Evolutionary conservation across 192 early-diverging fungal genomes (phyloP).

Genomic region (Rhizophagus sp.): DNA sequence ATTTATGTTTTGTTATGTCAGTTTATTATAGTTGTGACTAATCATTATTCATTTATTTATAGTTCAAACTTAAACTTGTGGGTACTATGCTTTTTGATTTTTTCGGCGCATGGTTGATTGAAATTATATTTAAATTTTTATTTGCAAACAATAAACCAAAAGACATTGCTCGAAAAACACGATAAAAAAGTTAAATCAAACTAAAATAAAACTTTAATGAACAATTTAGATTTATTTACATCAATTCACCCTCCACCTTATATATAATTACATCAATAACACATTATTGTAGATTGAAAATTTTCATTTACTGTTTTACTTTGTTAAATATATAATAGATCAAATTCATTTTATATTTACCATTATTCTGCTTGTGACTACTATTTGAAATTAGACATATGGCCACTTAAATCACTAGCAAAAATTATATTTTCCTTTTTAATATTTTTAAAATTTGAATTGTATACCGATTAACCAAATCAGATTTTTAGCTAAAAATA

Average conservation of each 20-base stretch:
- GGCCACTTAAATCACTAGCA: too few species aligned
- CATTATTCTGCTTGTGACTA: too few species aligned
- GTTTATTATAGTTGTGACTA: neutral
- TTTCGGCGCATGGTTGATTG: constrained; percentile 76
- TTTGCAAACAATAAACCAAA: constrained; percentile 94
- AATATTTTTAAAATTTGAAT: too few species aligned
- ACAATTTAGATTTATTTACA: neutral
- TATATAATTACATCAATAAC: neutral
- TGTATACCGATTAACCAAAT: too few species aligned
- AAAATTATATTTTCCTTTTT: too few species aligned
- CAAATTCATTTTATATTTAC: too few species aligned
- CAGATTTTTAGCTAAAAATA: too few species aligned
- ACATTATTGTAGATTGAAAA: neutral
- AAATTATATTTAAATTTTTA: constrained; percentile 70
- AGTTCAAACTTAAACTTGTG: constrained; percentile 82
- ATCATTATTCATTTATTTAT: constrained; percentile 14
- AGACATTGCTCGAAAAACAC: constrained; percentile 59
- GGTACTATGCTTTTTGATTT: constrained; percentile 90
- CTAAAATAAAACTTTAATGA: neutral
- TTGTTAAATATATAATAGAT: too few species aligned
- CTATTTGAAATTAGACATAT: too few species aligned
- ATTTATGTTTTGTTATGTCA: neutral
- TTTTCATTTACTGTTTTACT: neutral
- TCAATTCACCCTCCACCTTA: neutral
- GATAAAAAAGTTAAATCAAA: neutral